phyloP scores from a whole-genome alignment of 148 eudicot species.

The Silene latifolia region DNA sequence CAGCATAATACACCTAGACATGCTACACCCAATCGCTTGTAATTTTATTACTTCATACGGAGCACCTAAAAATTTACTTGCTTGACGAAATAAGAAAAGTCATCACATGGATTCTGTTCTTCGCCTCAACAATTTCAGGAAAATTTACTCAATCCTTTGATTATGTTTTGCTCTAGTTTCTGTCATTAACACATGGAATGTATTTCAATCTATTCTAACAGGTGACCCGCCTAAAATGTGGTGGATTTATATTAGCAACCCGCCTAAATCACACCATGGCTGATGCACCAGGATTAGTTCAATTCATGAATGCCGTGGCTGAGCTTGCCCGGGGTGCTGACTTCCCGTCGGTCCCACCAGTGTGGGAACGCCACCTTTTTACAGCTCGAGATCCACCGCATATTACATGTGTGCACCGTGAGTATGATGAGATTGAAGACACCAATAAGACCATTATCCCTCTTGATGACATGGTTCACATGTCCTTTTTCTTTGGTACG shows the following conservation, averaged over 20 bases:
- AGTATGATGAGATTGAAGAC: slow-evolving; percentile 26
- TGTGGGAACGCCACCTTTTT: slow-evolving; percentile 38
- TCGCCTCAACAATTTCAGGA: too few relatives aligned
- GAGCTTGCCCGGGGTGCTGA: slow-evolving; percentile 31
- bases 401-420: slow-evolving; percentile 27
- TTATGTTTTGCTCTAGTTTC: background rate
- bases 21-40: too few relatives aligned
- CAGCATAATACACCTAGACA: too few relatives aligned
- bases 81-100: too few relatives aligned
- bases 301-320: slow-evolving; percentile 36
- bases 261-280: slow-evolving; percentile 34
- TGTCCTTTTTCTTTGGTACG: slow-evolving; percentile 29
- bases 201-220: background rate
- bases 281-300: slow-evolving; percentile 31
- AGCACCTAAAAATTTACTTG: too few relatives aligned
- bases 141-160: background rate
- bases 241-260: slow-evolving; percentile 28
- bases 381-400: slow-evolving; percentile 32
- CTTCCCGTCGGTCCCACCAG: slow-evolving; percentile 21
- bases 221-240: slow-evolving; percentile 34
- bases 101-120: too few relatives aligned
- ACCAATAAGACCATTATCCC: slow-evolving; percentile 26
- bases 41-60: too few relatives aligned
- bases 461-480: slow-evolving; percentile 29
- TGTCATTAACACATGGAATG: background rate